These are phyloP conservation scores for Paramecium primaurelia DNA, from an alignment of 73 alveolate genomes.

Conservation along the genomic window DNA sequence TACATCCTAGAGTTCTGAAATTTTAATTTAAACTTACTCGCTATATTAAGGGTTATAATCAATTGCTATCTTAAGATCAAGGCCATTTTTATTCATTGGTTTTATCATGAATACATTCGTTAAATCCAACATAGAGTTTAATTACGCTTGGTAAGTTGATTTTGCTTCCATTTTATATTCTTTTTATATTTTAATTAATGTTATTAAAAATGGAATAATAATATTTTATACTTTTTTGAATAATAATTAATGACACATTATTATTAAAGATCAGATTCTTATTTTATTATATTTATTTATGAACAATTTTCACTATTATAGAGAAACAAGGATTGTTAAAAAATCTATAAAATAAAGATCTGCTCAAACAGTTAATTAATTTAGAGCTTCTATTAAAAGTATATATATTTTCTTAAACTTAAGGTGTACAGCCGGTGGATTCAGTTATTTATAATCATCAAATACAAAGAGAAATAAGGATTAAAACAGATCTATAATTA, in stretches of 20 bases:
- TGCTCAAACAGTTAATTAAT: background rate
- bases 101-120: background rate
- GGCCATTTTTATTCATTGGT: background rate
- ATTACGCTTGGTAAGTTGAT: background rate
- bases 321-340: background rate
- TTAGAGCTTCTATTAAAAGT: background rate
- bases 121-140: background rate
- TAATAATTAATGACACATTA: background rate
- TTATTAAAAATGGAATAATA: background rate
- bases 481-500: background rate
- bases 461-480: background rate
- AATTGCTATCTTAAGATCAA: background rate
- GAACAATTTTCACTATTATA: background rate
- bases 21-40: background rate
- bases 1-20: conserved; percentile 6
- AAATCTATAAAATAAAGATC: background rate
- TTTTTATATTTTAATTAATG: conserved; percentile 1
- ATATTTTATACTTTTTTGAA: background rate
- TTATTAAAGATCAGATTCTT: background rate
- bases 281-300: background rate
- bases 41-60: background rate
- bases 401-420: background rate
- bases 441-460: background rate
- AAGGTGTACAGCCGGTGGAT: background rate
- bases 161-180: background rate